Base-by-base conservation (phyloP, 2,329 filamentous ascomycete genomes). In the Paraphoma sp. region DNA sequence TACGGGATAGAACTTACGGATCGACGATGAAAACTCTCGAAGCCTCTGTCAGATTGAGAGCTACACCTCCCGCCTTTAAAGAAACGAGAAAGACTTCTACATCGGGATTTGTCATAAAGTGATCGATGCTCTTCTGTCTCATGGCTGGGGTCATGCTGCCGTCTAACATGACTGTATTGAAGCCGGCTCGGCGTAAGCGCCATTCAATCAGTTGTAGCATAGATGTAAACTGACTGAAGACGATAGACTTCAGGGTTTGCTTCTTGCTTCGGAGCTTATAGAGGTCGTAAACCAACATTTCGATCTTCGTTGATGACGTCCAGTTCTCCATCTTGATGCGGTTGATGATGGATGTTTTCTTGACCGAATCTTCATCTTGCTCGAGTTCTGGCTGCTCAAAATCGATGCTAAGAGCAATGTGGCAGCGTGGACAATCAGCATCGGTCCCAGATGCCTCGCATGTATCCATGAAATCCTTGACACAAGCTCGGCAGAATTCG, bases 261-360 rank as follows among this genome's bases (percentile, higher is more conserved):
- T 96, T 97, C 79, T 96, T 91, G 55, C 91, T 96, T 55, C 95
- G 89, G 40, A 98, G 85, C 76, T 91, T 90, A 81, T 96, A 95
- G 2, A 99, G 85, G 71, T 98, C 93, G 71, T 97, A 96, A 9
- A 98, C 90, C 6, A 99, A 86, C 75, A 96, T 88, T 79, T 99
- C 95, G 64, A 99, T 99, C 81, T 99, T 99, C 60, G 93, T 97
- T 1, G 93, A 97, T 0, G 92, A 97, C 0, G 93, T 97, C 95
- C 95, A 99, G 70, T 98, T 91, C 75, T 96, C 92, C 93, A 98
- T 97, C 78, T 94, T 92, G 79, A 99, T 98, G 53, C 95, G 91
- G 76, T 98, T 98, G 82, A 98, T 96, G 76, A 99, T 99, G 1
- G 93, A 97, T 12, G 88, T 93, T 79, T 97, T 97, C 84, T 97